Base-by-base conservation (phyloP, 2,329 filamentous ascomycete species). In the Hyphodiscus sp. region DNA sequence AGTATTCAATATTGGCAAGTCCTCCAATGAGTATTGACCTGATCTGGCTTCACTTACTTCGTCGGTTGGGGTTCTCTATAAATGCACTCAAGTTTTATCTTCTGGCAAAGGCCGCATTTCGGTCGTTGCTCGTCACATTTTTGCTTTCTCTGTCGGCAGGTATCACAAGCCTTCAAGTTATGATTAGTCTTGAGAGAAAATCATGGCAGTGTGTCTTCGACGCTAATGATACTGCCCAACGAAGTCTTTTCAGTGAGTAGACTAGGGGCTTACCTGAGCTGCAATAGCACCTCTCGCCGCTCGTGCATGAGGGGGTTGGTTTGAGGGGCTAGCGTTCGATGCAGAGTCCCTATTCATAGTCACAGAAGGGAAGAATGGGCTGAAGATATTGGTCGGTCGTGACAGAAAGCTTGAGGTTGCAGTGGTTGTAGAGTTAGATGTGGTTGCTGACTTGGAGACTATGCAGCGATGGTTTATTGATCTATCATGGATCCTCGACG, bases 51-150 rank as follows among this genome's bases (percentile, higher is more conserved):
- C 49, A 74, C 78, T 70, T 74, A 83, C 80, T 84, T 85, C 50
- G 81, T 85, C 38, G 80, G 80, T 60, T 77, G 75, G 23, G 80
- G 78, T 59, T 82, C 79, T 60, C 79, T 72, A 64, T 85, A 85
- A 57, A 74, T 73, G 65, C 82, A 86, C 41, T 79, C 76, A 56
- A 81, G 73, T 61, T 77, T 75, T 62, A 82, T 76, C 57, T 76
- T 75, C 55, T 75, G 71, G 66, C 82, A 86, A 16, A 79, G 76
- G 52, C 77, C 72, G 65, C 82, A 86, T 67, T 79, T 81, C 18
- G 82, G 82, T 52, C 80, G 72, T 62, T 76, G 72, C 65, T 85
- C 82, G 65, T 84, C 81, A 68, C 82, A 86, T 71, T 78, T 81
- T 60, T 83, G 81, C 68, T 85, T 86, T 59, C 82, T 78, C 49